Conservation (phyloP, 176 grass and related monocot species). For the Juncus inflexus region DNA sequence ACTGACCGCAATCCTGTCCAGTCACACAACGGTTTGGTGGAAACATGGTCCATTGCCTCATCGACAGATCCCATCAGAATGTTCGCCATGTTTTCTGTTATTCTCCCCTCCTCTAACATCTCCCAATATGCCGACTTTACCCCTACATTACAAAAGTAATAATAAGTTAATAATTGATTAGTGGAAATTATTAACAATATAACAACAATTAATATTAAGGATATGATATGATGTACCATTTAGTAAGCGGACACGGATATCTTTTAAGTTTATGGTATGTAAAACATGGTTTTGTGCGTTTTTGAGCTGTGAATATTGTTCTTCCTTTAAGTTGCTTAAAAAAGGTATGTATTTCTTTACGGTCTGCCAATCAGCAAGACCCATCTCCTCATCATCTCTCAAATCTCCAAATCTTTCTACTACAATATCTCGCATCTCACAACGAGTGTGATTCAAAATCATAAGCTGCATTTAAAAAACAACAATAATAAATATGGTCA, state of each 20-base stretch:
- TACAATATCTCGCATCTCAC: constrained; percentile 89
- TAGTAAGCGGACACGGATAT: constrained; percentile 76
- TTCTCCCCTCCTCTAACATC: constrained; percentile 98
- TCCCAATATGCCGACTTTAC: constrained; percentile 88
- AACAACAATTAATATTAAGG: too few relatives aligned
- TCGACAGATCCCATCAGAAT: constrained; percentile 94
- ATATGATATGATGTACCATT: too few relatives aligned
- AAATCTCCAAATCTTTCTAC: constrained; percentile 81
- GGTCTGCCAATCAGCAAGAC: constrained; percentile 77
- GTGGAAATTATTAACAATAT: too few relatives aligned
- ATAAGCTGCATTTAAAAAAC: constrained; percentile 58
- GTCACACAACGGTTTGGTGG: constrained; percentile 58
- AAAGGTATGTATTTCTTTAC: constrained; percentile 82
- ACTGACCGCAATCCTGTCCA: constrained; percentile 82
- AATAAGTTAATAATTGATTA: too few relatives aligned
- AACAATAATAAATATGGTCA: too few relatives aligned
- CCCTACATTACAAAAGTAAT: constrained; percentile 32
- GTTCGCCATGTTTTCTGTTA: constrained; percentile 68
- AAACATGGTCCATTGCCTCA: constrained; percentile 91
- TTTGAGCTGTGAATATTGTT: constrained; percentile 69
- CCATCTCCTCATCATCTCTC: constrained; percentile 92
- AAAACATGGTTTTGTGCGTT: constrained; percentile 40
- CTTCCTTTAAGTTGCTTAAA: constrained; percentile 64
- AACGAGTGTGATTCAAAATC: constrained; percentile 70
- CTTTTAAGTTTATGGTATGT: constrained; percentile 54